These are phyloP conservation scores for Polygonum maritimum DNA, from an alignment of 148 eudicot genomes.

Conservation along the genomic window DNA sequence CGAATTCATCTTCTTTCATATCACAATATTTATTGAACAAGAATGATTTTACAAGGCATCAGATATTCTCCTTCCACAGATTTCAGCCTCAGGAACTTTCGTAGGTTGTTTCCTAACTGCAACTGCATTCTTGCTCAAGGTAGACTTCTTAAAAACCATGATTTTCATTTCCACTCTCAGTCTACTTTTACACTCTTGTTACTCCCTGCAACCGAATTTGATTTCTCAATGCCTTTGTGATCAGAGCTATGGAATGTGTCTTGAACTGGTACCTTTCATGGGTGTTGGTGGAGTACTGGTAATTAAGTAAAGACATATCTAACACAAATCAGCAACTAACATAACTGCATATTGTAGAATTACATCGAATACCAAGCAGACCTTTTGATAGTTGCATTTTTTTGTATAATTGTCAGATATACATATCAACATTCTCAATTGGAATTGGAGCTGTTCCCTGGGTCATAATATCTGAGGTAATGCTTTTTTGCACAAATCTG, in stretches of 20 bases:
- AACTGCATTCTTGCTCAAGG: conserved; percentile 68
- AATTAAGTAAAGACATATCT: conserved; percentile 9
- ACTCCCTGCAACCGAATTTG: neutral
- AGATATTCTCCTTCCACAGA: conserved; percentile 20
- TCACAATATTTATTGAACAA: neutral
- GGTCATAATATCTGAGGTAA: conserved; percentile 17
- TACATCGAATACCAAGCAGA: neutral
- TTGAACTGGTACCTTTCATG: conserved; percentile 51
- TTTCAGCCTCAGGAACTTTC: conserved; percentile 65
- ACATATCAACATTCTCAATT: conserved; percentile 21
- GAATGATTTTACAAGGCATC: neutral
- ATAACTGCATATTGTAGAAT: neutral
- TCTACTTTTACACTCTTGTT: neutral
- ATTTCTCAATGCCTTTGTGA: neutral
- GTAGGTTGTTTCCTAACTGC: conserved; percentile 63
- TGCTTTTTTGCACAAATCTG: neutral
- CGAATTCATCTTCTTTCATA: neutral
- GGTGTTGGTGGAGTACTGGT: conserved; percentile 79
- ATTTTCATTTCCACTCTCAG: neutral
- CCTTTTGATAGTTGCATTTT: neutral
- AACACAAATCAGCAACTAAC: neutral
- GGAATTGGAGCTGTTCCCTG: conserved; percentile 12
- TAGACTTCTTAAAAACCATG: neutral
- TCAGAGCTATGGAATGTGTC: conserved; percentile 49
- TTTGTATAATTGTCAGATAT: conserved; percentile 31